These are phyloP conservation scores for Candida bentonensis DNA, from an alignment of 805 yeast species.

Conservation along the genomic window DNA sequence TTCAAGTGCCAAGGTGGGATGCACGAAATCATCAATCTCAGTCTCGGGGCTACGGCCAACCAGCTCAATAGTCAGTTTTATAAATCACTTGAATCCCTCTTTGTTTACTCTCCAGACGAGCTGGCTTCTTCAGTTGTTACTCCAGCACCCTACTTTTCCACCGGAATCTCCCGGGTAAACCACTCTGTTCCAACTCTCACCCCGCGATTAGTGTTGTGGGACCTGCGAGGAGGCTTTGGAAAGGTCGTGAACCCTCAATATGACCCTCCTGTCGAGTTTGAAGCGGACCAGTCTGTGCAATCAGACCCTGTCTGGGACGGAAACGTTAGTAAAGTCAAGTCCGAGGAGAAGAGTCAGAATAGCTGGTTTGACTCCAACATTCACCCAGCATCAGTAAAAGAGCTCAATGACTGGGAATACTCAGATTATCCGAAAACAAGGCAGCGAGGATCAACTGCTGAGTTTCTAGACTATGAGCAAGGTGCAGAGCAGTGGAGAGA, in stretches of 20 bases:
- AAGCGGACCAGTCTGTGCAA: background rate
- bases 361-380: conserved; percentile 78
- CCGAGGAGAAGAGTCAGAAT: conserved; percentile 7
- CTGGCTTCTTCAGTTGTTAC: conserved; percentile 22
- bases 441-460: conserved; percentile 17
- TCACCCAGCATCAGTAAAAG: conserved; percentile 43
- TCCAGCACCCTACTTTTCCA: conserved; percentile 34
- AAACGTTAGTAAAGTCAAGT: background rate
- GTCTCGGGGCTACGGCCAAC: conserved; percentile 60
- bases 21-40: conserved; percentile 63
- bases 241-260: conserved; percentile 11
- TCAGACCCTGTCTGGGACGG: conserved; percentile 4
- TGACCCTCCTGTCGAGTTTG: conserved; percentile 6
- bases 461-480: conserved; percentile 22
- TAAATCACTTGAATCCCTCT: conserved; percentile 61
- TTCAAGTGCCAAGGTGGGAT: too few species aligned
- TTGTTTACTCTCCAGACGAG: conserved; percentile 32
- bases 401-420: conserved; percentile 46
- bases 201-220: conserved; percentile 82
- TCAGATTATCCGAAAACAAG: conserved; percentile 21
- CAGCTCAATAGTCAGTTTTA: conserved; percentile 69
- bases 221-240: conserved; percentile 65
- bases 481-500: conserved; percentile 50
- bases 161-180: conserved; percentile 25
- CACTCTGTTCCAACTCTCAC: conserved; percentile 41